Conservation (phyloP, 2,329 filamentous ascomycete species). For the Penicillium rolfsii region DNA sequence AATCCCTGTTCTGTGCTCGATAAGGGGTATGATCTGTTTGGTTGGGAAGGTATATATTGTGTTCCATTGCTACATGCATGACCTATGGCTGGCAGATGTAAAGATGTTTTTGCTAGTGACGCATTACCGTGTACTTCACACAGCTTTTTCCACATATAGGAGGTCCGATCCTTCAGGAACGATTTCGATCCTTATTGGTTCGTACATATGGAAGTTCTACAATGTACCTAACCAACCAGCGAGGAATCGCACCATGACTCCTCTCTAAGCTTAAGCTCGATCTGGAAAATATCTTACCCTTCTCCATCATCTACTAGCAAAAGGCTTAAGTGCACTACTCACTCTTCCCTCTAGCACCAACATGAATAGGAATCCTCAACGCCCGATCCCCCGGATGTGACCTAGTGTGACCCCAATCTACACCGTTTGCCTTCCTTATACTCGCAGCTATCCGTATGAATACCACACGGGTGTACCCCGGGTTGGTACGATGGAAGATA, state of each 20-base stretch:
- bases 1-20: background rate
- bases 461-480: constrained; percentile 13
- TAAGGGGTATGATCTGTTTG: background rate
- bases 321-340: background rate
- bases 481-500: background rate
- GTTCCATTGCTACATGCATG: background rate
- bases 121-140: too few relatives aligned
- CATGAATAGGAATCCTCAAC: background rate
- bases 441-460: constrained; percentile 3
- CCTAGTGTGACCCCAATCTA: constrained; percentile 18
- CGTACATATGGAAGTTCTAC: too few relatives aligned
- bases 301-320: too few relatives aligned
- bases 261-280: background rate
- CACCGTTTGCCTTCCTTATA: background rate
- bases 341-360: too few relatives aligned
- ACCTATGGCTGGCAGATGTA: too few relatives aligned
- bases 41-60: background rate
- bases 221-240: too few relatives aligned
- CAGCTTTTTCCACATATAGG: too few relatives aligned
- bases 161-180: too few relatives aligned
- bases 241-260: too few relatives aligned
- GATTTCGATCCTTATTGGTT: too few relatives aligned
- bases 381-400: constrained; percentile 13
- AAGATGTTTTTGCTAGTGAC: too few relatives aligned
- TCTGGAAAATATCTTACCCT: background rate